Evolutionary conservation across 2,329 filamentous ascomycete species (phyloP), one percentile per base, ranked within the genome.

Genomic region (Aureobasidium vineae): DNA sequence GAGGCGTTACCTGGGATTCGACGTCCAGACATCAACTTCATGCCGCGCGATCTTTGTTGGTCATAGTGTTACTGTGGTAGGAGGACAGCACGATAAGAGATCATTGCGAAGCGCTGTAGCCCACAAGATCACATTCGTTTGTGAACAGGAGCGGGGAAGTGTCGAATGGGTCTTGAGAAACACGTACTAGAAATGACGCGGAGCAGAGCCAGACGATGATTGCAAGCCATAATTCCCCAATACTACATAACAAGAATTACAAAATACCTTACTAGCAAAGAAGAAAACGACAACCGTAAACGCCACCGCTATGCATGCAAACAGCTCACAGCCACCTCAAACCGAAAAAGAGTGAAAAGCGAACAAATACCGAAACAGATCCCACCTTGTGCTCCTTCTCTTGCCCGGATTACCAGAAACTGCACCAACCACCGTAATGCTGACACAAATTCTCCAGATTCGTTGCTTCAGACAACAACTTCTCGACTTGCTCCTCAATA

Each of bases 391-490:
- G 10, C 5, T 33, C 40, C 10, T 28, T 36, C 26, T 19, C 41
- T 15, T 60, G 19, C 41, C 15, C 1, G 15, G 8, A 47, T 43
- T n/a, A 98, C 94, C 94, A 98, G 84, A 97, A 98, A 79, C 91
- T 96, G 80, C 94, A 98, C 94, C 94, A 98, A 70, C 95, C 95
- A 73, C 98, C 97, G 77, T 97, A 99, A 81, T 98, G 95, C 82
- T 98, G 95, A 77, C 95, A 99, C 69, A 99, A 82, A 77, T 98
- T 98, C 84, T 98, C 95, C 72, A 98, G 83, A 75, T 95, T 97
- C 7, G 95, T 99, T 26, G 95, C 95, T 81, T 99, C 94, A 69
- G 90, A 89, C 72, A 99, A 90, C 73, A 99, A 81, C 77, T 96
- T 94, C 78, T 97, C 94, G 5, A 99, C 96, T 79, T 99, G 95